A percentile compares a stretch with the other conserved stretches of the same genome.
Conservation (phyloP, 1,139 yeast genomes). For the Candida anutae region DNA sequence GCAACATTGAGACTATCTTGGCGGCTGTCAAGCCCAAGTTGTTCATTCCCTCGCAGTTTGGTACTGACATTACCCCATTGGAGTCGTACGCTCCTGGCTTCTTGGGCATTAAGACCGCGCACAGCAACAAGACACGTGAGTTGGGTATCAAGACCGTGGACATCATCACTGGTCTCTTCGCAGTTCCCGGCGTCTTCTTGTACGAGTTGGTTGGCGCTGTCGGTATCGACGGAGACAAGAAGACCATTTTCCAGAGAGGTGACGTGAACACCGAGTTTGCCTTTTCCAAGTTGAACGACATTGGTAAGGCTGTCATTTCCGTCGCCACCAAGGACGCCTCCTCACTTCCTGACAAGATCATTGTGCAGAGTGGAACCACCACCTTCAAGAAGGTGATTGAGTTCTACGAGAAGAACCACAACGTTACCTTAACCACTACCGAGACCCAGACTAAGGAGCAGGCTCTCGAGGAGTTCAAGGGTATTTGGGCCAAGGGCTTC, state of each 20-base stretch:
- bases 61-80: conserved; percentile 31
- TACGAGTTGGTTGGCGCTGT: conserved; percentile 26
- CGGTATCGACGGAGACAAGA: conserved; percentile 30
- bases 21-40: conserved; percentile 38
- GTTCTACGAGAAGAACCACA: conserved; percentile 32
- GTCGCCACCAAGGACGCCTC: conserved; percentile 26
- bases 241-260: conserved; percentile 35
- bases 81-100: conserved; percentile 23
- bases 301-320: conserved; percentile 36
- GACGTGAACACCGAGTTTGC: conserved; percentile 27
- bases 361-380: conserved; percentile 34
- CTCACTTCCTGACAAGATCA: conserved; percentile 33
- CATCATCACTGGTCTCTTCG: conserved; percentile 38
- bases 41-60: conserved; percentile 59
- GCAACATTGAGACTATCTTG: conserved; percentile 25
- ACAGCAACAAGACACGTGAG: conserved; percentile 29
- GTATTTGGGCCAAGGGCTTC: too few species aligned
- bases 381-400: conserved; percentile 31
- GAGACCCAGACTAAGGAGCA: conserved; percentile 20
- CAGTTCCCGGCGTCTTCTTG: conserved; percentile 29
- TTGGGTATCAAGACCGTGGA: conserved; percentile 48
- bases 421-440: conserved; percentile 24
- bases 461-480: too few species aligned
- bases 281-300: conserved; percentile 32
- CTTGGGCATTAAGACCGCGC: conserved; percentile 28